These are phyloP conservation scores for Clathrospora elynae DNA, from an alignment of 2,329 filamentous ascomycete genomes.

Conservation along the genomic window DNA sequence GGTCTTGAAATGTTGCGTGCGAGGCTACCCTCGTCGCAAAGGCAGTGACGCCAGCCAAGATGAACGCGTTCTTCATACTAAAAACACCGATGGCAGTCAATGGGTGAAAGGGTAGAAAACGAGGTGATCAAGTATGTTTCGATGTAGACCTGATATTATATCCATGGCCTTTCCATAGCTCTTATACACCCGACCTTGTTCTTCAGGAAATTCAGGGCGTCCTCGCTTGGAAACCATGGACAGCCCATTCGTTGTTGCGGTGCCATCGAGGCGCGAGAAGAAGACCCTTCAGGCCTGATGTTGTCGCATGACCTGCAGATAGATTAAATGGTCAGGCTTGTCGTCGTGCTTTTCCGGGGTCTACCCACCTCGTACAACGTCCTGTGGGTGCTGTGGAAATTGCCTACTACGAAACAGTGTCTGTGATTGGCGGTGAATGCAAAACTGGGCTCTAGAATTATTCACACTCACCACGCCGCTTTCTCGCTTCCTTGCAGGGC, in stretches of 20 bases:
- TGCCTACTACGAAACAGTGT: slow-evolving; percentile 1
- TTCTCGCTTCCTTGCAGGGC: slow-evolving; percentile 1
- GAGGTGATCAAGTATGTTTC: background rate
- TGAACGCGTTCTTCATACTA: slow-evolving; percentile 8
- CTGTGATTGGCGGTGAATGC: slow-evolving; percentile 5
- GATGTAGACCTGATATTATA: background rate
- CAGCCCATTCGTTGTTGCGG: slow-evolving; percentile 1
- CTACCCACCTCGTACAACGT: slow-evolving; percentile 2
- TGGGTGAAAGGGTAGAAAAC: background rate
- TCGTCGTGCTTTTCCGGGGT: slow-evolving; percentile 10
- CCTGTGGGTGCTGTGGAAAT: slow-evolving; percentile 11
- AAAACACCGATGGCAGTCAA: background rate
- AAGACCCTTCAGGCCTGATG: background rate
- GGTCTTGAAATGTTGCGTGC: slow-evolving; percentile 41
- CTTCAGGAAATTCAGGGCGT: background rate
- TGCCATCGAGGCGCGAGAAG: background rate
- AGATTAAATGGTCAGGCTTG: slow-evolving; percentile 14
- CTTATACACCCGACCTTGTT: slow-evolving; percentile 4
- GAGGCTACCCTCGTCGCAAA: slow-evolving; percentile 39
- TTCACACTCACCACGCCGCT: background rate
- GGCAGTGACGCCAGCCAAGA: slow-evolving; percentile 19
- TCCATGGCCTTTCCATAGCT: background rate
- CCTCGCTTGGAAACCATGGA: background rate
- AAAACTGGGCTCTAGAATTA: background rate
- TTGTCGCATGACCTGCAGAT: slow-evolving; percentile 14